These are phyloP conservation scores for Talaromyces adpressus DNA, from an alignment of 495 filamentous ascomycete species.

Conservation along the genomic window DNA sequence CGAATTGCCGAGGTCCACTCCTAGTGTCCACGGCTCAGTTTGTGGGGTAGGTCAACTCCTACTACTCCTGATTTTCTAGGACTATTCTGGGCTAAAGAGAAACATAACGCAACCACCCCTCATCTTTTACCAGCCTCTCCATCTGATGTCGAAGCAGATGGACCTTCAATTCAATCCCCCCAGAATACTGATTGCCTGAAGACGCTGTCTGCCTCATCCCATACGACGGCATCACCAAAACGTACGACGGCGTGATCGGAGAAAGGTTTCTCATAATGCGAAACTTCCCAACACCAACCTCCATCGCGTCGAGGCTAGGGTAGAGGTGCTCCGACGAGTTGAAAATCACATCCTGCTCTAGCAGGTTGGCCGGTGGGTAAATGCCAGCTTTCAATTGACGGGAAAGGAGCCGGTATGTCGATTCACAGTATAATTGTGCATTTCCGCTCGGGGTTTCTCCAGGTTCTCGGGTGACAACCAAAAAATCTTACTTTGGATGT, in stretches of 20 bases:
- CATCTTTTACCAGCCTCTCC: neutral
- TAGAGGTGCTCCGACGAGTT: conserved; percentile 1
- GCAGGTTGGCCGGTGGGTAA: neutral
- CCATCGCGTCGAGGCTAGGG: neutral
- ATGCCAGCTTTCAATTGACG: neutral
- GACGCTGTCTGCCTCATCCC: neutral
- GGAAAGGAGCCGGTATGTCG: neutral
- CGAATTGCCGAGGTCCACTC: neutral
- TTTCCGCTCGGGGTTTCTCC: neutral
- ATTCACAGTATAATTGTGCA: neutral
- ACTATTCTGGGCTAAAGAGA: neutral
- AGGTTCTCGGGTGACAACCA: neutral
- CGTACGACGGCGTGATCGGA: neutral
- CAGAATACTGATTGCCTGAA: neutral
- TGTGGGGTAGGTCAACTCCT: neutral
- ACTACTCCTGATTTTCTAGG: neutral
- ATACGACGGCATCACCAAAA: neutral
- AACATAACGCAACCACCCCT: neutral
- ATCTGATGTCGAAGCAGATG: neutral
- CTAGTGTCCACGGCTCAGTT: neutral
- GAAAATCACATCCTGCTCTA: neutral
- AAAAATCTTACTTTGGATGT: neutral
- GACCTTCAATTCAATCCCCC: neutral
- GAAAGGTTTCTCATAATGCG: neutral
- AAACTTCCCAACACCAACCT: neutral